phyloP scores from a whole-genome alignment of 805 yeast genomes.

The Spathaspora gorwiae region DNA sequence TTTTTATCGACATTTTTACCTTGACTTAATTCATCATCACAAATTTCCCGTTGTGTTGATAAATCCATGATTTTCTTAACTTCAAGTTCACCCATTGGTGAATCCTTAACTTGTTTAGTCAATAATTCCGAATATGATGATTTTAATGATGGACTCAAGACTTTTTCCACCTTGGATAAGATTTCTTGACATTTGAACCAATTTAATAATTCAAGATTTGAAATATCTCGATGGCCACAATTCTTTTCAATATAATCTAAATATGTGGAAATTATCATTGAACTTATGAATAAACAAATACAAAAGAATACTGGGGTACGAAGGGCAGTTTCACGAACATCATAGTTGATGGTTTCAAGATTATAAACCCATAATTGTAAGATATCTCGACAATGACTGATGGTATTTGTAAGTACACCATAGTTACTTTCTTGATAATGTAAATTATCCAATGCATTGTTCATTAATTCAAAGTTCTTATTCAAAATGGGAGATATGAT shows the following conservation, averaged over 20 bases:
- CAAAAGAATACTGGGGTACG: constrained; percentile 75
- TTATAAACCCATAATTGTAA: constrained; percentile 69
- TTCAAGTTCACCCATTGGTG: constrained; percentile 32
- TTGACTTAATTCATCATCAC: constrained; percentile 6
- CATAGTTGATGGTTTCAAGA: constrained; percentile 53
- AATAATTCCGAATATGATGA: constrained; percentile 55
- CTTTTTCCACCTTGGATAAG: constrained; percentile 56
- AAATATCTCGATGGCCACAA: constrained; percentile 6
- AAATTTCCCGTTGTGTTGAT: constrained; percentile 4
- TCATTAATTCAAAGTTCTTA: constrained; percentile 69
- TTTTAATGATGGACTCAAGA: constrained; percentile 48
- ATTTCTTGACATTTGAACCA: constrained; percentile 64
- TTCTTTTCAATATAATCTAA: constrained; percentile 49
- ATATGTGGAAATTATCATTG: constrained; percentile 60
- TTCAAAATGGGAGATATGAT: constrained; percentile 56
- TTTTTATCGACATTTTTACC: constrained; percentile 2
- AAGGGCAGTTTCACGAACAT: constrained; percentile 62
- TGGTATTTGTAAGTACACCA: constrained; percentile 62
- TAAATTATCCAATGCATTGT: constrained; percentile 43
- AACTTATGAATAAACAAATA: constrained; percentile 62
- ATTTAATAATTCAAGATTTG: constrained; percentile 9
- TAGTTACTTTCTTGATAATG: constrained; percentile 27
- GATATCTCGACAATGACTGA: constrained; percentile 53
- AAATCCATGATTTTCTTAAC: constrained; percentile 48
- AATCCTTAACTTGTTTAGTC: constrained; percentile 56